A percentile compares a stretch with the other conserved stretches of the same genome.
phyloP scores from a whole-genome alignment of 129 eudicot genomes.

The Silybum marianum region DNA sequence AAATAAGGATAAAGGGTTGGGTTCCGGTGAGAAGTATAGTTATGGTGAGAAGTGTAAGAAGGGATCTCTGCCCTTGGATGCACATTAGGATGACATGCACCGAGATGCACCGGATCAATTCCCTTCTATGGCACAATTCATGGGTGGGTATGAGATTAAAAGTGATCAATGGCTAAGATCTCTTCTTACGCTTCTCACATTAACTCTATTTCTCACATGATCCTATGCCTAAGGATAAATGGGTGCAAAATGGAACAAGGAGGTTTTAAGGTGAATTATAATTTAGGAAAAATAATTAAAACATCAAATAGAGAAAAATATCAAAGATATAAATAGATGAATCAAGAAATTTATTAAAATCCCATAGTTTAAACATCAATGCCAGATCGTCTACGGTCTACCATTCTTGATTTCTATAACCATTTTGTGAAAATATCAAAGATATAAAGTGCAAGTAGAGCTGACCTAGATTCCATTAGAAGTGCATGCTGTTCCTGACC shows the following conservation, averaged over 20 bases:
- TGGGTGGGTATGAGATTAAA: too few species aligned
- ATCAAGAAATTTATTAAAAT: not conserved
- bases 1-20: not conserved
- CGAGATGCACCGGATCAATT: too few species aligned
- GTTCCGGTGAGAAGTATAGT: too few species aligned
- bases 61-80: too few species aligned
- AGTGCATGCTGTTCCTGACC: constrained; percentile 66
- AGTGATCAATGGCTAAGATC: too few species aligned
- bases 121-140: too few species aligned
- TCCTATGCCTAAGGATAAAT: not conserved
- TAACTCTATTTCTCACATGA: too few species aligned
- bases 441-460: constrained; percentile 4
- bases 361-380: not conserved
- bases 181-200: too few species aligned
- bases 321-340: not conserved
- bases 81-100: too few species aligned
- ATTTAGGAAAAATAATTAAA: not conserved
- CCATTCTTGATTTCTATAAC: not conserved
- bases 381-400: not conserved
- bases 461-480: constrained; percentile 74
- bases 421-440: not conserved
- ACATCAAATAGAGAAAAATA: not conserved
- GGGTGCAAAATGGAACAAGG: too few species aligned
- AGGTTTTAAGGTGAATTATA: too few species aligned
- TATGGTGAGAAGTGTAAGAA: too few species aligned